Conservation (phyloP, 441 rosid genomes). For the Corymbia citriodora region DNA sequence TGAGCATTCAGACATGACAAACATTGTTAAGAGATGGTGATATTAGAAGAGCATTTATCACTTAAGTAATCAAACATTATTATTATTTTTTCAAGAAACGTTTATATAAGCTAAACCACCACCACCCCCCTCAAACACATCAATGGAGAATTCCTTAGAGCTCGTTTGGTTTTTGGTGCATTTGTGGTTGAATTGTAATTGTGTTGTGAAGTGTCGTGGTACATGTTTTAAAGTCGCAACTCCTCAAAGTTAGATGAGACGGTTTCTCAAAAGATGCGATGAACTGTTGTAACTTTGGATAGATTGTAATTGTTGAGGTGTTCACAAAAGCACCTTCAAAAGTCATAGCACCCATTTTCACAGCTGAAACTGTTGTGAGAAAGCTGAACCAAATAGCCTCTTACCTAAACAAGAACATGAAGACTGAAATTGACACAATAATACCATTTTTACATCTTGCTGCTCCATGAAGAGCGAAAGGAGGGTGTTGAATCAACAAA, state of each 20-base stretch:
- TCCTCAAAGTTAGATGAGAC: neutral
- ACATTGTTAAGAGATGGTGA: too few species aligned
- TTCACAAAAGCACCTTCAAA: neutral
- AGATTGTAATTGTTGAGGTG: fast-evolving
- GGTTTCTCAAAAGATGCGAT: neutral
- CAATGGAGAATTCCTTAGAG: neutral
- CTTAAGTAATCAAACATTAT: too few species aligned
- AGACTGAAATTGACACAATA: neutral
- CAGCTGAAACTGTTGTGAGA: fast-evolving
- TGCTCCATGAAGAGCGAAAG: too few species aligned
- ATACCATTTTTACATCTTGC: too few species aligned
- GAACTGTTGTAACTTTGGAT: neutral
- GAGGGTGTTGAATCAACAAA: neutral
- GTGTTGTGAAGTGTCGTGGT: neutral
- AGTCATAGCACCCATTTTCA: neutral
- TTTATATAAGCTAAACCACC: too few species aligned
- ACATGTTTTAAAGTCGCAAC: neutral
- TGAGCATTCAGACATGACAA: too few species aligned
- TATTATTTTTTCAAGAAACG: too few species aligned
- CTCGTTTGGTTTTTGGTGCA: neutral
- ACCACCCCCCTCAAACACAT: neutral
- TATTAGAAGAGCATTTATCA: too few species aligned
- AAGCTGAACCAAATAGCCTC: neutral
- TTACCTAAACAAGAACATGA: neutral
- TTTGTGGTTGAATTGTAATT: neutral